phyloP scores from a whole-genome alignment of 768 basidiomycete species.

The Plicaturopsis crispa region DNA sequence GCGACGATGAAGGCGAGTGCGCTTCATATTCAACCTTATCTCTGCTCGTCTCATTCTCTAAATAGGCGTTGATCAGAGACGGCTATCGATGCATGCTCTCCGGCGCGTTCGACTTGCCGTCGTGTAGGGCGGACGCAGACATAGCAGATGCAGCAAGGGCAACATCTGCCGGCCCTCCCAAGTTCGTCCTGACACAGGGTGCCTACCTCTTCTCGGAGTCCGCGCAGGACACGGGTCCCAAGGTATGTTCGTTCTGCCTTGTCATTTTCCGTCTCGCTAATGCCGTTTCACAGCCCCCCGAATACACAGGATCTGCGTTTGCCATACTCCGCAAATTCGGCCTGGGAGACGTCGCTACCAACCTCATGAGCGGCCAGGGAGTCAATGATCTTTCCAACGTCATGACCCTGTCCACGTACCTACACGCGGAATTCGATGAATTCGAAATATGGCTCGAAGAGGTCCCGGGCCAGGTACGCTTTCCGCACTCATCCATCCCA shows the following conservation, averaged over 20 bases:
- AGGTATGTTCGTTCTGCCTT: not conserved
- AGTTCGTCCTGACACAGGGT: constrained; percentile 1
- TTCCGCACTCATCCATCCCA: not conserved
- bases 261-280: constrained; percentile 2
- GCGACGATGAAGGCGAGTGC: not conserved
- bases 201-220: constrained; percentile 12
- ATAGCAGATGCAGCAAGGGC: too few species aligned
- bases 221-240: constrained; percentile 6
- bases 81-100: constrained; percentile 11
- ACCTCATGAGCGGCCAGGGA: constrained; percentile 2
- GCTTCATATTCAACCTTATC: not conserved
- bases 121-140: constrained; percentile 5
- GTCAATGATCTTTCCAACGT: constrained; percentile 7
- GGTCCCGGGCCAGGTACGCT: constrained; percentile 4
- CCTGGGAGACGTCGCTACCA: not conserved
- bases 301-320: constrained; percentile 1
- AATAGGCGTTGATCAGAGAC: constrained; percentile 12
- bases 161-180: not conserved
- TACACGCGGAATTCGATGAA: constrained; percentile 6
- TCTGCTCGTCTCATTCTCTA: not conserved
- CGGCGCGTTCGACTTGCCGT: constrained; percentile 6
- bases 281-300: not conserved
- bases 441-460: constrained; percentile 8
- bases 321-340: constrained; percentile 8
- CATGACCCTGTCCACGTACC: constrained; percentile 4